phyloP scores from a whole-genome alignment of 2,329 filamentous ascomycete genomes.

The Purpureocillium lavendulum region DNA sequence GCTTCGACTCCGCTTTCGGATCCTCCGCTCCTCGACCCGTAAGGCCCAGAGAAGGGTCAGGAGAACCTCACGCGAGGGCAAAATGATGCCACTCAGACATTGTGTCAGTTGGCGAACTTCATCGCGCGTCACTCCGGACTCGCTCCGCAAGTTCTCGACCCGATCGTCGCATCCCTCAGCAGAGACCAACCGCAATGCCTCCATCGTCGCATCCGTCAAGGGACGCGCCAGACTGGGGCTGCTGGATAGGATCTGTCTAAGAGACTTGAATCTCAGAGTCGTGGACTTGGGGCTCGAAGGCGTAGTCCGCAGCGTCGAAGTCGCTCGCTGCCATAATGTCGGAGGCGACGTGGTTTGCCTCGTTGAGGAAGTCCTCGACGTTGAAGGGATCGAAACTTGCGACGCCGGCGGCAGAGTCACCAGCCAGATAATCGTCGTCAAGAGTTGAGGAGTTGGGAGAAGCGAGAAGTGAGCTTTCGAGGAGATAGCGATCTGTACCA shows the following conservation, averaged over 20 bases:
- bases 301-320: conserved; percentile 44
- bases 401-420: conserved; percentile 46
- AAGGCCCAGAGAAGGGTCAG: conserved; percentile 40
- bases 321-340: conserved; percentile 40
- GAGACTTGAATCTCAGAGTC: conserved; percentile 52
- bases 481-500: conserved; percentile 67
- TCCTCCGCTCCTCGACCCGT: conserved; percentile 30
- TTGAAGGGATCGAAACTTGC: conserved; percentile 36
- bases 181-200: conserved; percentile 64
- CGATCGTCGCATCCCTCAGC: conserved; percentile 38
- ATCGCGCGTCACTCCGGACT: conserved; percentile 27
- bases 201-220: conserved; percentile 65
- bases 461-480: conserved; percentile 71
- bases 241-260: conserved; percentile 61
- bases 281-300: conserved; percentile 43
- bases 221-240: conserved; percentile 69
- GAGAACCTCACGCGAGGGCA: conserved; percentile 40
- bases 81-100: conserved; percentile 26
- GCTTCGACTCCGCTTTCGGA: conserved; percentile 12
- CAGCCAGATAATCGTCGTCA: conserved; percentile 60
- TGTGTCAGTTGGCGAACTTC: conserved; percentile 23
- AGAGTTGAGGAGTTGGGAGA: conserved; percentile 57
- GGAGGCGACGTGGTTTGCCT: conserved; percentile 34
- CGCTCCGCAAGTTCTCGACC: conserved; percentile 28
- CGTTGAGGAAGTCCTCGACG: conserved; percentile 47